Evolutionary conservation across 2,329 filamentous ascomycete species (phyloP).

Genomic region (Colletotrichum aenigma): DNA sequence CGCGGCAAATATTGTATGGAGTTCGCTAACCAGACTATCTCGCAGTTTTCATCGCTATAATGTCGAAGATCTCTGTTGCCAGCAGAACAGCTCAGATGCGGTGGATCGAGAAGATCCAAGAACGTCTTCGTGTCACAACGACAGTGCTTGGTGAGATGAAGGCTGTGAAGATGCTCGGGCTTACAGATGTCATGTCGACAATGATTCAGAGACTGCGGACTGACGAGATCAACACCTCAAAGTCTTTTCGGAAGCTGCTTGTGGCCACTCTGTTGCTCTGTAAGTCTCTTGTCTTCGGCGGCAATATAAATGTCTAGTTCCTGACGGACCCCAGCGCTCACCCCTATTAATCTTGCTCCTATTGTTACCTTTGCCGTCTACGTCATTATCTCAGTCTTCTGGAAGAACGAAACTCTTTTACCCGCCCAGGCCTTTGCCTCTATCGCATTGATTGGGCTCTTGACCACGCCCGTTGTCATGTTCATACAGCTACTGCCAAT

Average conservation of each 20-base stretch:
- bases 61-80: slow-evolving; percentile 20
- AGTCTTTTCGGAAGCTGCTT: slow-evolving; percentile 28
- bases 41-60: slow-evolving; percentile 23
- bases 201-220: slow-evolving; percentile 29
- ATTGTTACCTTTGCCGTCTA: slow-evolving; percentile 29
- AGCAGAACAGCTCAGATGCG: slow-evolving; percentile 27
- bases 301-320: no score
- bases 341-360: slow-evolving; percentile 25
- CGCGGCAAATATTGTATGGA: background rate
- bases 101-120: slow-evolving; percentile 48
- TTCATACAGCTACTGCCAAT: slow-evolving; percentile 26
- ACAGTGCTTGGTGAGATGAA: slow-evolving; percentile 48
- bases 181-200: slow-evolving; percentile 25
- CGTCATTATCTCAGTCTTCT: slow-evolving; percentile 26
- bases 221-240: slow-evolving; percentile 32
- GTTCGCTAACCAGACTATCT: background rate
- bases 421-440: slow-evolving; percentile 25
- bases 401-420: slow-evolving; percentile 25
- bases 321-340: slow-evolving; percentile 13
- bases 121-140: slow-evolving; percentile 43
- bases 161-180: slow-evolving; percentile 48
- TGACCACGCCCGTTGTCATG: slow-evolving; percentile 22
- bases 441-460: slow-evolving; percentile 22
- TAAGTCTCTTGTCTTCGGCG: background rate
- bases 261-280: slow-evolving; percentile 24